Conservation (phyloP, 108 stramenopile genomes). For the Nannochloropsis gaditana region DNA sequence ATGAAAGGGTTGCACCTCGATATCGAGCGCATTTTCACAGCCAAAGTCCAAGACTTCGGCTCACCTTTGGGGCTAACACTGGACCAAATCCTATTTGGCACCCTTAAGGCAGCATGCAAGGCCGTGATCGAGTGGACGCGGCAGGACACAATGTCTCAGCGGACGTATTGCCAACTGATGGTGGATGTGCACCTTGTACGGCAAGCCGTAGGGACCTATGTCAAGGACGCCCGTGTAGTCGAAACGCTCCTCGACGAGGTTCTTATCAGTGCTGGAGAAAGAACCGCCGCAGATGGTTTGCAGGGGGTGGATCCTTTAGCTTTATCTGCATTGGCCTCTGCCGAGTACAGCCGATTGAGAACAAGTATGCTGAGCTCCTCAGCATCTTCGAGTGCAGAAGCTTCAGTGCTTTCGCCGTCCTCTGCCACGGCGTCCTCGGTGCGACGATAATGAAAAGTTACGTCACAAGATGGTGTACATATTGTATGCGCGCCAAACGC, state of each 20-base stretch:
- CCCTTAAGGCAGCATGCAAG: neutral
- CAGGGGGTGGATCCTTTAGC: neutral
- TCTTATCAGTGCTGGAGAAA: neutral
- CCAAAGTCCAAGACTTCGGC: neutral
- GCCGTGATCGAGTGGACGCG: neutral
- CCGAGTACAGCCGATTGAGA: neutral
- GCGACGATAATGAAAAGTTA: neutral
- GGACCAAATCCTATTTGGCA: neutral
- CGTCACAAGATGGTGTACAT: no score
- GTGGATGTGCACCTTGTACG: conserved; percentile 12
- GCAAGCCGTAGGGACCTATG: neutral
- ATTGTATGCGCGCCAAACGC: no score
- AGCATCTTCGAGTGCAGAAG: no score
- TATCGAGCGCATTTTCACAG: conserved; percentile 15
- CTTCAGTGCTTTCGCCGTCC: no score
- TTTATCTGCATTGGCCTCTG: neutral
- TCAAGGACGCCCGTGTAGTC: neutral
- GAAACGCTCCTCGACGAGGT: neutral
- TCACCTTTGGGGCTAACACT: neutral
- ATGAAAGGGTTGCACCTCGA: neutral
- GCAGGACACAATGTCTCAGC: neutral
- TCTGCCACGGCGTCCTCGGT: neutral
- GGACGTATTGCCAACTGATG: neutral
- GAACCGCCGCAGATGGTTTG: neutral
- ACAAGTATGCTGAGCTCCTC: no score